Conservation (phyloP, 192 early-diverging fungal species). For the Coemansia sp. region DNA sequence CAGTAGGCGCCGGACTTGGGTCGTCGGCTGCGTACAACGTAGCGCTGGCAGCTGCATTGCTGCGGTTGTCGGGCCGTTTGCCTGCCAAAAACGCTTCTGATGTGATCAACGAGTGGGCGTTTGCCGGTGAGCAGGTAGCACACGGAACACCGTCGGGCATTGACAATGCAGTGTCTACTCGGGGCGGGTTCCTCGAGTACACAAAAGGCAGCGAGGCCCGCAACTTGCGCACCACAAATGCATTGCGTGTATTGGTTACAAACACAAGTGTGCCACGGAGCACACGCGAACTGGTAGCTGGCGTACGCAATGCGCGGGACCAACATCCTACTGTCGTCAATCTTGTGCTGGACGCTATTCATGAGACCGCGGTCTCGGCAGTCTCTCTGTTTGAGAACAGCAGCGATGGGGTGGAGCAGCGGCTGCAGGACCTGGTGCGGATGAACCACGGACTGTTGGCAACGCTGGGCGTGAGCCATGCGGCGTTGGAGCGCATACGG, state of each 20-base stretch:
- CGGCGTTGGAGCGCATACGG: slow-evolving; percentile 73
- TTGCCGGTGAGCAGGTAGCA: slow-evolving; percentile 87
- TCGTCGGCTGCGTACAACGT: slow-evolving; percentile 94
- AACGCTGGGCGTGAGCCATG: slow-evolving; percentile 81
- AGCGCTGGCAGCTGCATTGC: slow-evolving; percentile 70
- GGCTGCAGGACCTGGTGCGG: slow-evolving; percentile 60
- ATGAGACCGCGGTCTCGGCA: slow-evolving; percentile 55
- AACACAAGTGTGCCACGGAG: slow-evolving; percentile 88
- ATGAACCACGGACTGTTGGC: slow-evolving; percentile 81
- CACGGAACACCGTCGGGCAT: slow-evolving; percentile 95
- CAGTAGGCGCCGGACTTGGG: slow-evolving; percentile 91
- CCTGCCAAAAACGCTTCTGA: slow-evolving; percentile 10
- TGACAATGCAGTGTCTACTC: slow-evolving; percentile 88
- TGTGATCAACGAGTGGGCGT: slow-evolving; percentile 87
- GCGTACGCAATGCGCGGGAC: slow-evolving; percentile 62
- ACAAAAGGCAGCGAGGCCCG: slow-evolving; percentile 57
- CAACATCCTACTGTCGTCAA: slow-evolving; percentile 59
- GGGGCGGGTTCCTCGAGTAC: slow-evolving; percentile 79
- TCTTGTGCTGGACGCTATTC: slow-evolving; percentile 66
- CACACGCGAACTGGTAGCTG: slow-evolving; percentile 81
- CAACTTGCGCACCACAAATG: slow-evolving; percentile 55
- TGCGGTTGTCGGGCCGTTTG: slow-evolving; percentile 54
- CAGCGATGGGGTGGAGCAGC: slow-evolving; percentile 11
- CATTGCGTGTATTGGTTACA: slow-evolving; percentile 77
- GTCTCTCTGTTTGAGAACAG: slow-evolving; percentile 26